A percentile compares a stretch with the other conserved stretches of the same genome.
phyloP scores from a whole-genome alignment of 2,329 filamentous ascomycete genomes.

The Didymella lethalis region DNA sequence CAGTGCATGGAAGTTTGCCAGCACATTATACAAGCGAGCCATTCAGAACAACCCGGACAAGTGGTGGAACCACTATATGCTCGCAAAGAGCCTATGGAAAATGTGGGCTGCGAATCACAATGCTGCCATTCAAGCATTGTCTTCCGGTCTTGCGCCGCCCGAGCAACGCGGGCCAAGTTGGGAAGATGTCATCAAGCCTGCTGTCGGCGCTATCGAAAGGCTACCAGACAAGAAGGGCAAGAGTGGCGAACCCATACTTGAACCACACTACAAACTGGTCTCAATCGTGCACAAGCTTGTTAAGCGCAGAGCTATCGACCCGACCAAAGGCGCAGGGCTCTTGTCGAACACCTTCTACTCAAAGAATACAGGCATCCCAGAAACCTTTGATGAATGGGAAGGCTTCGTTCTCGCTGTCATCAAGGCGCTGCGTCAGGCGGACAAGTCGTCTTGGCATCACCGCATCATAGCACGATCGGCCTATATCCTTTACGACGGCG shows the following conservation, averaged over 20 bases:
- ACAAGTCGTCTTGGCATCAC: constrained; percentile 96
- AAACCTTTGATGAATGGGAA: constrained; percentile 63
- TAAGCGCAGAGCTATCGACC: constrained; percentile 54
- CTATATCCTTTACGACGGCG: constrained; percentile 67
- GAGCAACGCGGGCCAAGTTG: constrained; percentile 38
- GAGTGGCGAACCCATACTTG: constrained; percentile 79
- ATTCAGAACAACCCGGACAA: constrained; percentile 65
- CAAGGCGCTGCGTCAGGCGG: constrained; percentile 69
- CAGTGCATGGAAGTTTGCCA: constrained; percentile 71
- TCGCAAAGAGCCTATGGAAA: constrained; percentile 77
- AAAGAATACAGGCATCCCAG: constrained; percentile 58
- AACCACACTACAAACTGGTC: constrained; percentile 92
- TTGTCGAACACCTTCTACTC: constrained; percentile 64
- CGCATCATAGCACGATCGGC: constrained; percentile 82
- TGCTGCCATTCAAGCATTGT: constrained; percentile 44
- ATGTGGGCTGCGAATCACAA: constrained; percentile 63
- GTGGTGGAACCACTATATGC: constrained; percentile 74
- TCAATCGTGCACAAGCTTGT: constrained; percentile 85
- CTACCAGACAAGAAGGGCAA: constrained; percentile 68
- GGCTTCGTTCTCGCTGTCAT: constrained; percentile 70
- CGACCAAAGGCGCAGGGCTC: constrained; percentile 58
- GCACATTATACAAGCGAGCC: constrained; percentile 66
- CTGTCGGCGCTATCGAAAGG: constrained; percentile 67
- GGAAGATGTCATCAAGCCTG: constrained; percentile 62
- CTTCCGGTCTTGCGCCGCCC: constrained; percentile 39